Percentiles rank a stretch among this genome's conserved stretches.
These are phyloP conservation scores for Dactylellina sp. DNA, from an alignment of 2,329 filamentous ascomycete species.

Conservation along the genomic window DNA sequence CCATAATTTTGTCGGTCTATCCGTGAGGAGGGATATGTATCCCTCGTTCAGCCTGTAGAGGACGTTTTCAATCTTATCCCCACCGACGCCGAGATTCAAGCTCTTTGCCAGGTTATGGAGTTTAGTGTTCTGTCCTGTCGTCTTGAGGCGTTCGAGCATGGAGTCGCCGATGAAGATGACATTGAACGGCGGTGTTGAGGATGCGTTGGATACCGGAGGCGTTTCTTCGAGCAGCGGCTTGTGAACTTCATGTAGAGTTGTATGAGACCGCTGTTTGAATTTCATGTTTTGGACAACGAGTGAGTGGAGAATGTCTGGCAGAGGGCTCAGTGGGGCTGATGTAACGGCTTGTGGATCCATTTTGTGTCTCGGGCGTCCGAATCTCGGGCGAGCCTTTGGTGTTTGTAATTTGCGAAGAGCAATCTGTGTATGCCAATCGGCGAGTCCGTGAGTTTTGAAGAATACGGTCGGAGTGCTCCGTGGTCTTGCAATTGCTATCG, in stretches of 20 bases:
- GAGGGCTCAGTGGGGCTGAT: neutral
- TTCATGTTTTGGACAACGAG: conserved; percentile 24
- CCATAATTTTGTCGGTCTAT: conserved; percentile 54
- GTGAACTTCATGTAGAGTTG: conserved; percentile 28
- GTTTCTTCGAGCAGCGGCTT: conserved; percentile 13
- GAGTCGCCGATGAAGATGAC: conserved; percentile 59
- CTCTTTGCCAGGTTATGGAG: conserved; percentile 57
- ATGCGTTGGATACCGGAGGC: neutral
- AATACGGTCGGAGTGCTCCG: neutral
- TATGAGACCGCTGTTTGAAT: conserved; percentile 40
- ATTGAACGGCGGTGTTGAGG: conserved; percentile 2
- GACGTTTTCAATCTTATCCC: conserved; percentile 59
- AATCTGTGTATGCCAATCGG: neutral
- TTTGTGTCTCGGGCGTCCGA: neutral
- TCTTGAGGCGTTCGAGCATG: conserved; percentile 59
- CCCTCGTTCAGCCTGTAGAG: conserved; percentile 57
- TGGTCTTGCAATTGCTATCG: neutral
- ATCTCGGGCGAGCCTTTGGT: neutral
- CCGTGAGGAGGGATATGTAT: conserved; percentile 6
- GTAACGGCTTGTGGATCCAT: neutral
- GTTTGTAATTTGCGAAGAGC: neutral
- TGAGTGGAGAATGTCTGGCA: conserved; percentile 12
- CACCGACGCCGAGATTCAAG: conserved; percentile 60
- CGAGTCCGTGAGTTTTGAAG: neutral
- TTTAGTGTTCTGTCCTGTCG: conserved; percentile 51